Percentiles rank a stretch among this genome's conserved stretches.
phyloP scores from a whole-genome alignment of 2,329 filamentous ascomycete species.

The Pseudocercospora fuligena region DNA sequence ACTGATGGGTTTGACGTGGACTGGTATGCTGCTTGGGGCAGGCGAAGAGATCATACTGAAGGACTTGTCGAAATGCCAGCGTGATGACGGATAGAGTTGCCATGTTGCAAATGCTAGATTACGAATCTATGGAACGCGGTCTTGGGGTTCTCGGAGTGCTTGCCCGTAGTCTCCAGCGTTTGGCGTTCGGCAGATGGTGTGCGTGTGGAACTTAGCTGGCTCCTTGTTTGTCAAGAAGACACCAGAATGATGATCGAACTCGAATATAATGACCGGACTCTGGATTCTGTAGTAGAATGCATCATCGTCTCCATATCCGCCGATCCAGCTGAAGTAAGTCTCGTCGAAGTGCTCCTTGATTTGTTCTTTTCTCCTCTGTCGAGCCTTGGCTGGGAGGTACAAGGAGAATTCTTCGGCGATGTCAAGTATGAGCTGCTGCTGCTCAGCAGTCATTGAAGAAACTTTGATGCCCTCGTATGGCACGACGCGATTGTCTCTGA shows the following conservation, averaged over 20 bases:
- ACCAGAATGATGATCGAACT: slow-evolving; percentile 73
- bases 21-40: slow-evolving; percentile 22
- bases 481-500: slow-evolving; percentile 76
- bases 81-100: not conserved
- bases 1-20: slow-evolving; percentile 14
- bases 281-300: slow-evolving; percentile 80
- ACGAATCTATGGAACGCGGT: slow-evolving; percentile 16
- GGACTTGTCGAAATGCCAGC: slow-evolving; percentile 9
- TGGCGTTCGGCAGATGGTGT: slow-evolving; percentile 72
- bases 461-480: slow-evolving; percentile 71
- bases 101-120: not conserved
- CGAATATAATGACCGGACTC: slow-evolving; percentile 73
- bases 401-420: slow-evolving; percentile 70
- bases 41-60: slow-evolving; percentile 2
- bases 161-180: slow-evolving; percentile 78
- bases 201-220: slow-evolving; percentile 79
- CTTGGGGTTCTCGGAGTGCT: slow-evolving; percentile 40
- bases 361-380: slow-evolving; percentile 60
- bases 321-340: slow-evolving; percentile 82
- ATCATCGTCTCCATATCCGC: slow-evolving; percentile 67
- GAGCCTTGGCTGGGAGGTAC: slow-evolving; percentile 65
- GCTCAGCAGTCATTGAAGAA: slow-evolving; percentile 52
- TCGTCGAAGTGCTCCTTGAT: slow-evolving; percentile 64
- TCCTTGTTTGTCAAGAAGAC: slow-evolving; percentile 76
- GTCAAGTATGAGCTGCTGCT: slow-evolving; percentile 60